phyloP scores from a whole-genome alignment of 305 asterid species.

The Vinca major region DNA sequence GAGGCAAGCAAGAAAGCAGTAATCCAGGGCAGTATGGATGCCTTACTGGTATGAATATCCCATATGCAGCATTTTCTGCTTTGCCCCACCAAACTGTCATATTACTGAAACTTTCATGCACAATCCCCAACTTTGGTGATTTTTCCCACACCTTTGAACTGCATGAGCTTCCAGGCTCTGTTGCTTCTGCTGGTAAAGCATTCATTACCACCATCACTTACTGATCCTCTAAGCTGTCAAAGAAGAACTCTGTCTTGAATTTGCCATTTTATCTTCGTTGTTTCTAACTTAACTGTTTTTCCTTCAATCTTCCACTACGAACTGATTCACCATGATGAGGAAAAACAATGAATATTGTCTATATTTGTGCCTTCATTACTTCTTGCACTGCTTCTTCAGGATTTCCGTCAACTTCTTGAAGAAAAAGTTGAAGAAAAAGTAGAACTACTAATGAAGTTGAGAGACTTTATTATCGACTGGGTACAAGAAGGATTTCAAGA shows the following conservation, averaged over 20 bases:
- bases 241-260: not conserved
- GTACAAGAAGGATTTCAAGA: constrained; percentile 90
- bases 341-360: not conserved
- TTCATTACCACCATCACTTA: not conserved
- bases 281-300: not conserved
- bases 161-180: not conserved
- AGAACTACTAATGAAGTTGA: constrained; percentile 54
- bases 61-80: not conserved
- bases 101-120: not conserved
- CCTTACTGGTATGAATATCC: constrained; percentile 48
- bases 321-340: not conserved
- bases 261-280: not conserved
- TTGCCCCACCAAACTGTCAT: not conserved
- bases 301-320: not conserved
- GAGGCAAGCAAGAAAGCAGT: constrained; percentile 81
- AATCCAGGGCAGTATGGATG: constrained; percentile 67
- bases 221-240: not conserved
- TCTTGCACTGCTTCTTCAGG: constrained; percentile 34
- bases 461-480: constrained; percentile 57
- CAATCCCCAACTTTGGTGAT: not conserved
- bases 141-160: not conserved
- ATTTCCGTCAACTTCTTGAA: constrained; percentile 62
- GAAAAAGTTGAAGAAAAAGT: constrained; percentile 62
- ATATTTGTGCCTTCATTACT: constrained; percentile 15
- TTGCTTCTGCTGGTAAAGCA: not conserved